Evolutionary conservation across 495 filamentous ascomycete species (phyloP), one percentile per base, ranked within the genome.

Genomic region (Penicillium coffeae): DNA sequence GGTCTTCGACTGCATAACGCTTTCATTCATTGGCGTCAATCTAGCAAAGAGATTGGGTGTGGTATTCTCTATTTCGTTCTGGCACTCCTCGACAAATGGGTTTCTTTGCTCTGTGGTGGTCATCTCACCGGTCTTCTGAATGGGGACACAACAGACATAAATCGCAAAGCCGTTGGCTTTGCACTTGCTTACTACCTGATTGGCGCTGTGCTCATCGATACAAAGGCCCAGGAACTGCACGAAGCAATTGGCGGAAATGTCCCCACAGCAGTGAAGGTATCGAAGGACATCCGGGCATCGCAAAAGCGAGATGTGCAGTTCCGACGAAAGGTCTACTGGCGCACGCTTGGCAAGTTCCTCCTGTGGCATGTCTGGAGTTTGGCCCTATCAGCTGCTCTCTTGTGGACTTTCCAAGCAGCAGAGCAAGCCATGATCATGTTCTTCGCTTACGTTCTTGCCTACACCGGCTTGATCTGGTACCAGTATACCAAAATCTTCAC

Each of bases 401-500:
- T 83, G 14, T 83, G 79, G 79, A 63, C 64, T 9, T 82, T 83
- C 54, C 71, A 79, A 42, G 54, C 53, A 21, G 48, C 58, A 4
- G 5, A 56, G 6, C 49, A 72, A 35, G 71, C 71, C 5, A 69
- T 73, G 55, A 68, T 70, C 40, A 72, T 80, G 55, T 83, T 77
- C 56, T 64, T 76, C 12, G 45, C 72, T 4, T 82, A 82, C 44
- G 64, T 81, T 2, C 60, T 70, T 14, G 68, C 80, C 25, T 83
- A 83, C 57, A 77, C 77, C 9, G 80, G 80, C 21, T 61, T 82
- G 41, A 68, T 82, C 32, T 79, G 76, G 68, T 81, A 81, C 49
- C 78, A 82, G 57, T 82, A 81, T 60, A 81, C 77, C 51, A 78
- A 78, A 45, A 79, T 83, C 39, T 83, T 81, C 56, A 68, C 74